These are phyloP conservation scores for Saturnispora silvae DNA, from an alignment of 805 yeast species.

Conservation along the genomic window DNA sequence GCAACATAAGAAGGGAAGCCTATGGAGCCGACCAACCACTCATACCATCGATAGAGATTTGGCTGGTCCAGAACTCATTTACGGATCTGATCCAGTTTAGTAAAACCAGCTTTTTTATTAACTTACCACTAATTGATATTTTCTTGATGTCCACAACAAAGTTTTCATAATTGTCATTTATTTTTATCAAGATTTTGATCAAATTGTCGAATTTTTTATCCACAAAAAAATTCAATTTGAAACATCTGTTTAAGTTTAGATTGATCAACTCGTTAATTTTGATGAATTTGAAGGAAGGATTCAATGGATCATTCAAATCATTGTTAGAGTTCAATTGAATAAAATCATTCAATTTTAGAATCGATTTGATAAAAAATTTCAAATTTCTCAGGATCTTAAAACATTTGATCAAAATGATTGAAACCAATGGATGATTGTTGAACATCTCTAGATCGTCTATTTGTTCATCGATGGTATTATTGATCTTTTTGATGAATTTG, in stretches of 20 bases:
- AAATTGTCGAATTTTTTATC: not conserved
- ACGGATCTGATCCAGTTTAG: slow-evolving; percentile 19
- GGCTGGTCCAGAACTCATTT: slow-evolving; percentile 12
- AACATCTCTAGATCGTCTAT: slow-evolving; percentile 22
- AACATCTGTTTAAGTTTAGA: slow-evolving; percentile 13
- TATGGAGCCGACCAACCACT: too few relatives aligned
- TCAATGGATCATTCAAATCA: slow-evolving; percentile 1
- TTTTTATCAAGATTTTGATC: too few relatives aligned
- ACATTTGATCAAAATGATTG: slow-evolving; percentile 19
- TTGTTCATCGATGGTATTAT: slow-evolving; percentile 23
- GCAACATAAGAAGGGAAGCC: too few relatives aligned
- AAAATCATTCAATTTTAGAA: slow-evolving; percentile 17
- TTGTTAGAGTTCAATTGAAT: too few relatives aligned
- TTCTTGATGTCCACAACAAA: slow-evolving; percentile 4
- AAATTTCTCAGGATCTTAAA: slow-evolving; percentile 15
- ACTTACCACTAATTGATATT: slow-evolving; percentile 11
- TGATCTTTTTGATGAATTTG: slow-evolving; percentile 20
- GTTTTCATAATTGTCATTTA: too few relatives aligned
- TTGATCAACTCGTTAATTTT: slow-evolving; percentile 18
- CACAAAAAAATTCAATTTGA: not conserved
- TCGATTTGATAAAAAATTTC: slow-evolving; percentile 14
- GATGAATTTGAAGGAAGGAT: slow-evolving; percentile 14
- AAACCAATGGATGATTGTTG: slow-evolving; percentile 19
- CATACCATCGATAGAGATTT: slow-evolving; percentile 16
- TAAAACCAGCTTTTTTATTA: slow-evolving; percentile 8